These are phyloP conservation scores for Boletus coccyginus DNA, from an alignment of 768 basidiomycete species.

Conservation along the genomic window DNA sequence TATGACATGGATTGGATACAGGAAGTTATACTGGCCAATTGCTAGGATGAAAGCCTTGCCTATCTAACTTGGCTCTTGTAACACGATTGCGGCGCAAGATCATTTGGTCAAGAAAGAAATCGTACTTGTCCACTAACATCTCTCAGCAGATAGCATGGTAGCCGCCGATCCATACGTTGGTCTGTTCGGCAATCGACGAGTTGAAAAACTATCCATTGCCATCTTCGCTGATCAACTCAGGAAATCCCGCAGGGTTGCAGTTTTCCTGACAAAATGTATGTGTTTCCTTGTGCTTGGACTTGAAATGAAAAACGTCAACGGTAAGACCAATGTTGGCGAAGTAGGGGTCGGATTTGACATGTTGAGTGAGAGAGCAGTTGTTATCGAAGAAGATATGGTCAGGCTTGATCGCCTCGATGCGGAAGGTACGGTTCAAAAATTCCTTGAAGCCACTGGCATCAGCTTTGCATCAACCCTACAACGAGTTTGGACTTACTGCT, in stretches of 20 bases:
- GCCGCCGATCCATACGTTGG: conserved; percentile 39
- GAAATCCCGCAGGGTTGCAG: conserved; percentile 29
- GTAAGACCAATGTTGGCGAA: conserved; percentile 22
- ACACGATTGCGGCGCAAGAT: conserved; percentile 25
- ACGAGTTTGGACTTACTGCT: too few relatives aligned
- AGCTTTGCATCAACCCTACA: too few relatives aligned
- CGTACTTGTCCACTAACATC: conserved; percentile 31
- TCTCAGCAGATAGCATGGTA: conserved; percentile 31
- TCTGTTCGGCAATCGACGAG: conserved; percentile 36
- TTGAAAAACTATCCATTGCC: conserved; percentile 34
- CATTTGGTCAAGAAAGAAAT: conserved; percentile 39
- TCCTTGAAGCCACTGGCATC: too few relatives aligned
- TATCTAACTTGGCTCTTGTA: background rate
- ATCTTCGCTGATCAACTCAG: conserved; percentile 27
- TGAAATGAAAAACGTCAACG: conserved; percentile 39
- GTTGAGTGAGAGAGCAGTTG: too few relatives aligned
- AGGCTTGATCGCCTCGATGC: background rate
- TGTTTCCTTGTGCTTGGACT: conserved; percentile 32
- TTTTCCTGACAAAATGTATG: conserved; percentile 26
- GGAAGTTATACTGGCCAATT: conserved; percentile 4
- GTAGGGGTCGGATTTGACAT: background rate
- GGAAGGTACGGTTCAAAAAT: background rate
- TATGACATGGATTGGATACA: too few relatives aligned
- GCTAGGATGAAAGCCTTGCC: background rate
- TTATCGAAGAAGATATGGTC: background rate